phyloP scores from a whole-genome alignment of 352 stramenopile genomes.

The Globisporangium nodosum region DNA sequence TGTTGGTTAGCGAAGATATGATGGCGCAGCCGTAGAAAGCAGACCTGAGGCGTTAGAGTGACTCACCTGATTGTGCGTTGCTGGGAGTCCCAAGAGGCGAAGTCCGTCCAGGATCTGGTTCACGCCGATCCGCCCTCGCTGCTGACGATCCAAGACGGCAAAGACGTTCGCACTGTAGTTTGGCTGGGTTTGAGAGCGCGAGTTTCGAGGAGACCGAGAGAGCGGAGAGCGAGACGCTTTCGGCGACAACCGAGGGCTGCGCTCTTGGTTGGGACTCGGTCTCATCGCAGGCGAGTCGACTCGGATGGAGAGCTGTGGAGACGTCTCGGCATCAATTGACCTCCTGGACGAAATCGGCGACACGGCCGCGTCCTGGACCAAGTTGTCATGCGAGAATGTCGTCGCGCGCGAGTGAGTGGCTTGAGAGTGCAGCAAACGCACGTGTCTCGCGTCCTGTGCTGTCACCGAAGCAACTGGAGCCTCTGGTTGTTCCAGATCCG shows the following conservation, averaged over 20 bases:
- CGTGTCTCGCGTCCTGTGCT: not conserved
- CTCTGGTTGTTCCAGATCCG: not conserved
- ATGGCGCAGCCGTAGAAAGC: not conserved
- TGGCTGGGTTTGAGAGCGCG: constrained; percentile 7
- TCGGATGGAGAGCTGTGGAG: constrained; percentile 4
- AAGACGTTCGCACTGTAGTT: constrained; percentile 48
- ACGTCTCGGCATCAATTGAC: not conserved
- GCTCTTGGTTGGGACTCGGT: constrained; percentile 13
- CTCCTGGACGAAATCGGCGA: not conserved
- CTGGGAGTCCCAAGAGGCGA: constrained; percentile 39
- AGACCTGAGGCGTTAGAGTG: not conserved
- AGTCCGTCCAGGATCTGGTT: constrained; percentile 54
- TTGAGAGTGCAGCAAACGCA: not conserved
- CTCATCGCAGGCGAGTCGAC: constrained; percentile 3
- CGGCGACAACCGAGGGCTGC: constrained; percentile 8
- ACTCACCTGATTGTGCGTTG: constrained; percentile 59
- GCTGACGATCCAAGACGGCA: constrained; percentile 40
- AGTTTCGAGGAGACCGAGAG: constrained; percentile 16
- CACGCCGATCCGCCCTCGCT: constrained; percentile 38
- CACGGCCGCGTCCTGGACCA: not conserved
- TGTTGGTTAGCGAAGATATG: too few species aligned
- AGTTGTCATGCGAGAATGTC: not conserved
- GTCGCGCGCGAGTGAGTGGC: not conserved
- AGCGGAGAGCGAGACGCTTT: constrained; percentile 9
- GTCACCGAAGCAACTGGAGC: not conserved